Conservation (phyloP, 805 yeast species). For the Schwanniomyces occidentalis region DNA sequence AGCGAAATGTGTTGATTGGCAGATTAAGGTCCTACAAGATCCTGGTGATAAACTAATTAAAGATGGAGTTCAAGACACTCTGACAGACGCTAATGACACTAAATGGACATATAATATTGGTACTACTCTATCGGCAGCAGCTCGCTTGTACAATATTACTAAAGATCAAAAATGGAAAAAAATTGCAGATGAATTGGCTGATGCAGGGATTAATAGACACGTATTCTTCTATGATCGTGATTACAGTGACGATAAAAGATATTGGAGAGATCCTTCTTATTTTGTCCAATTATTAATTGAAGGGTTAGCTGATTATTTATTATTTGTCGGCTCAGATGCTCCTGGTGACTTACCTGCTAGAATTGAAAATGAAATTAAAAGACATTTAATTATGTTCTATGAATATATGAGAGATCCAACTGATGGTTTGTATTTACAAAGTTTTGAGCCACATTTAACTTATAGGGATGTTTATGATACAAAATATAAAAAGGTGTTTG, state of each 20-base stretch:
- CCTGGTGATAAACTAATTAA: constrained; percentile 52
- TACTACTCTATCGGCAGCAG: constrained; percentile 57
- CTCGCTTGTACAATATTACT: constrained; percentile 51
- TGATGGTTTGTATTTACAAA: constrained; percentile 61
- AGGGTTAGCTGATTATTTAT: constrained; percentile 65
- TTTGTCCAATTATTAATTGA: constrained; percentile 65
- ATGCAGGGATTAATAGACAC: constrained; percentile 58
- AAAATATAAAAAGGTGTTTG: constrained; percentile 53
- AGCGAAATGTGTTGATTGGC: constrained; percentile 59
- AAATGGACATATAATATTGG: constrained; percentile 74
- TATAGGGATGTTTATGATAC: constrained; percentile 49
- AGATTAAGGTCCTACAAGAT: constrained; percentile 52
- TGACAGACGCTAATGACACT: constrained; percentile 43
- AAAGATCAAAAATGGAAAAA: constrained; percentile 50
- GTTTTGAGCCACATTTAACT: constrained; percentile 57
- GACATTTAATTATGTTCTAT: constrained; percentile 58
- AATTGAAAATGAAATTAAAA: constrained; percentile 45
- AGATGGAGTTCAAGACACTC: constrained; percentile 59
- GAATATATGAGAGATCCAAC: constrained; percentile 55
- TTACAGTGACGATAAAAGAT: constrained; percentile 52
- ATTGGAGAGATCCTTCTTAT: constrained; percentile 64
- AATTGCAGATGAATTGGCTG: constrained; percentile 50
- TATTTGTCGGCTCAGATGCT: constrained; percentile 46
- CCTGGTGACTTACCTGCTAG: constrained; percentile 35
- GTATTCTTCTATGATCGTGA: constrained; percentile 65